Conservation (phyloP, 768 basidiomycete genomes). For the Cyathus striatus region DNA sequence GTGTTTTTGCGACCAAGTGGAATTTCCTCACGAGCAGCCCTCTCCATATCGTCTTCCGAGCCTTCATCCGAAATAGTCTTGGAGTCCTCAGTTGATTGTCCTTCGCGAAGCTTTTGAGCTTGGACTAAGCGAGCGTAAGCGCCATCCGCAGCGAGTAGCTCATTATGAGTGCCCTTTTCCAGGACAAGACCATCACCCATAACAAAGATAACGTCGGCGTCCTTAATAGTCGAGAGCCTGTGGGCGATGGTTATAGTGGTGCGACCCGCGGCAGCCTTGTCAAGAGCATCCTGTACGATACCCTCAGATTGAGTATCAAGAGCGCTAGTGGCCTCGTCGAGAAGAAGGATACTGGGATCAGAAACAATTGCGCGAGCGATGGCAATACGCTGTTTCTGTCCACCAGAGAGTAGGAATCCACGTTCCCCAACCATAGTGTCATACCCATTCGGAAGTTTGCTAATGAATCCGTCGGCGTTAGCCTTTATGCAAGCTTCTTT, state of each 20-base stretch:
- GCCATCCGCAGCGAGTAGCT: conserved; percentile 57
- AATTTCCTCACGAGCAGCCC: conserved; percentile 51
- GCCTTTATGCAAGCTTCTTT: conserved; percentile 86
- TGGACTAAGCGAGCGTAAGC: conserved; percentile 73
- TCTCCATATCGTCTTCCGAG: conserved; percentile 45
- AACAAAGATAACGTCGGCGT: conserved; percentile 79
- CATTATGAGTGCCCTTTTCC: conserved; percentile 74
- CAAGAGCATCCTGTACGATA: conserved; percentile 85
- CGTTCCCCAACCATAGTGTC: conserved; percentile 88
- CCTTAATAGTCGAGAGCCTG: conserved; percentile 79
- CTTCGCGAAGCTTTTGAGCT: conserved; percentile 76
- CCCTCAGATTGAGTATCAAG: conserved; percentile 88
- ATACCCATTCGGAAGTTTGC: conserved; percentile 76
- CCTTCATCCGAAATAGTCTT: conserved; percentile 22
- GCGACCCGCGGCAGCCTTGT: conserved; percentile 77
- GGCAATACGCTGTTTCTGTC: conserved; percentile 86
- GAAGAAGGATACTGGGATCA: conserved; percentile 76
- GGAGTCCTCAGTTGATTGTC: conserved; percentile 16
- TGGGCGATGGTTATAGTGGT: conserved; percentile 82
- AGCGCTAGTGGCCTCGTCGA: conserved; percentile 86
- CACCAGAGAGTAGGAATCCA: conserved; percentile 80
- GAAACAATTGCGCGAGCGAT: conserved; percentile 90
- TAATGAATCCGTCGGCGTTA: conserved; percentile 87
- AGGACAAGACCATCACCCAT: conserved; percentile 85
- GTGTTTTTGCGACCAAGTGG: conserved; percentile 59